phyloP scores from a whole-genome alignment of 2,329 filamentous ascomycete species.

The Fusarium ramigenum region DNA sequence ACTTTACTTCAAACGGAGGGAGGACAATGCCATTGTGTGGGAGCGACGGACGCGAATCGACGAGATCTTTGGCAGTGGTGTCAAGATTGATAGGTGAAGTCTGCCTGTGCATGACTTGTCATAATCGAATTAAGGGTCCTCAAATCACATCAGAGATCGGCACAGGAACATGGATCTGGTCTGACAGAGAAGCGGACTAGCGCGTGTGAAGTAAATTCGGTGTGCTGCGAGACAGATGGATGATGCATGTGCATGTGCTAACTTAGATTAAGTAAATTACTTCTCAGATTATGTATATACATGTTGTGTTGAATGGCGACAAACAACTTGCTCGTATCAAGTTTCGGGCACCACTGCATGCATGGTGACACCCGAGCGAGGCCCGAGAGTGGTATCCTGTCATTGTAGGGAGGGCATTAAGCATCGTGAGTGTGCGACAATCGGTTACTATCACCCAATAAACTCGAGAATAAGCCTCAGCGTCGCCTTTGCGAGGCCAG shows the following conservation, averaged over 20 bases:
- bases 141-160: conserved; percentile 5
- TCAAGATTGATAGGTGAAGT: conserved; percentile 33
- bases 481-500: not conserved
- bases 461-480: not conserved
- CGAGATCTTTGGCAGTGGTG: conserved; percentile 65
- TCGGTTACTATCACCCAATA: not conserved
- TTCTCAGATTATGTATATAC: not conserved
- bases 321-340: not conserved
- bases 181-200: not conserved
- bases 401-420: not conserved
- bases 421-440: not conserved
- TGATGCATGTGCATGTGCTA: not conserved
- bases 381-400: not conserved
- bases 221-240: conserved; percentile 3
- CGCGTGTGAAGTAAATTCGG: conserved; percentile 15
- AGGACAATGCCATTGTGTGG: conserved; percentile 64
- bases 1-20: conserved; percentile 66
- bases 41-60: conserved; percentile 64
- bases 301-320: not conserved
- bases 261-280: not conserved
- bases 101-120: not conserved
- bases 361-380: not conserved
- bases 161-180: conserved; percentile 1
- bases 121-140: conserved; percentile 3
- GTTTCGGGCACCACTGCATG: not conserved